Evolutionary conservation across 2,329 filamentous ascomycete genomes (phyloP), one percentile per base, ranked within the genome.

Genomic region (Phialophora tarda): DNA sequence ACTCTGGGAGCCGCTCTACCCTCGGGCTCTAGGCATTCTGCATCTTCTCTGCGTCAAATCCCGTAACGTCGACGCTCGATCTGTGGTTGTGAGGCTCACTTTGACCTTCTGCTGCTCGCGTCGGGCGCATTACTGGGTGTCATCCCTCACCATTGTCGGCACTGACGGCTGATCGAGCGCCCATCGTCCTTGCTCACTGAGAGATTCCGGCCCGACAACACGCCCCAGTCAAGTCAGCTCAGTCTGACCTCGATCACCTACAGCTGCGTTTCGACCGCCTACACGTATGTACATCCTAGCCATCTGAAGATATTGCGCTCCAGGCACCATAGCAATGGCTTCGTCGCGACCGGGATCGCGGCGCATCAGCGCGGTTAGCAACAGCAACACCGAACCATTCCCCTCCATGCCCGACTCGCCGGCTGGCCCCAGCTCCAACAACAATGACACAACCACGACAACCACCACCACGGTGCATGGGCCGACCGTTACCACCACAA

Each of bases 381-480:
- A 56, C 56, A 34, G 28, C 41, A 65, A 65, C 57, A 67, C 62
- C n/a, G 69, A 71, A 51, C 66, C 69, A 10, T 71, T 71, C 44
- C 69, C 69, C 26, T 41, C 68, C 21, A 66, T 70, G 30, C 65
- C 63, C 26, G 62, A 61, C 0, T 65, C 64, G 4, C 44, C 64
- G 10, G 64, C 51, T 6, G 68, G 59, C 17, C 63, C 67, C n/a
- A 66, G 66, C 34, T 63, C 60, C 24, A 23, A 48, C 51, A 62
- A 30, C n/a, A 63, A 65, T 21, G 62, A 59, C 2, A 63, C 66
- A 4, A 67, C 62, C 1, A 69, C 67, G 10, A 64, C 51, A 4
- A 62, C 59, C 2, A 64, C 59, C 5, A 63, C 60, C 10, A 65
- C 53, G 17, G 53, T 55, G 24, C 53, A 55, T 55, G 53, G 53